A percentile compares a stretch with the other conserved stretches of the same genome.
Conservation (phyloP, 352 stramenopile species). For the Pythium insidiosum region DNA sequence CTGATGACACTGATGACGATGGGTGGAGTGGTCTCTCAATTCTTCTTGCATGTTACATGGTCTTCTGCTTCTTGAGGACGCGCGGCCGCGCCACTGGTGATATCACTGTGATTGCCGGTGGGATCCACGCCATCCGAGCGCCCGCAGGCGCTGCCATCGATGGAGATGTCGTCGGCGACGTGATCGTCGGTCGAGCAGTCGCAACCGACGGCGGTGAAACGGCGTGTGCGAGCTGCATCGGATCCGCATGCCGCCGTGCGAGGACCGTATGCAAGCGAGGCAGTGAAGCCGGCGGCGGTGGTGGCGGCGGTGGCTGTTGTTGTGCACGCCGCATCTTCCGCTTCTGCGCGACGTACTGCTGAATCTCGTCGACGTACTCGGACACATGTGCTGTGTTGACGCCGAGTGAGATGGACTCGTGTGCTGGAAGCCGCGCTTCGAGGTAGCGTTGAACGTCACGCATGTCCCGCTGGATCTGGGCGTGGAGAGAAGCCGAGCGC, state of each 20-base stretch:
- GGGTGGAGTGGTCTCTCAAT: not conserved
- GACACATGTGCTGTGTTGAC: slow-evolving; percentile 11
- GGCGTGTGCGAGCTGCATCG: too few relatives aligned
- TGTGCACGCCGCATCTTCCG: slow-evolving; percentile 8
- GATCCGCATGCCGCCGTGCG: too few relatives aligned
- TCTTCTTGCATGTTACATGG: slow-evolving; percentile 11
- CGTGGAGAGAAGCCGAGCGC: not conserved
- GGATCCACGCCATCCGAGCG: too few relatives aligned
- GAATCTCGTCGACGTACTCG: slow-evolving; percentile 16
- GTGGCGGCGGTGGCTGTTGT: not conserved
- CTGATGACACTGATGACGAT: not conserved
- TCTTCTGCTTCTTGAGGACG: slow-evolving; percentile 20
- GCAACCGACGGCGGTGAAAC: too few relatives aligned
- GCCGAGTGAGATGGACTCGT: slow-evolving; percentile 10
- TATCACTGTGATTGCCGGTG: not conserved
- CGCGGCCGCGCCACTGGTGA: not conserved
- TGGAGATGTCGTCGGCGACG: too few relatives aligned
- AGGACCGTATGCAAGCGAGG: too few relatives aligned
- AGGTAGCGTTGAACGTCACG: slow-evolving; percentile 15
- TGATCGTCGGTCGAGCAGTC: too few relatives aligned
- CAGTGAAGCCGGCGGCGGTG: not conserved
- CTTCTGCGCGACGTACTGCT: slow-evolving; percentile 17
- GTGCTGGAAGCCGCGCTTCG: slow-evolving; percentile 11
- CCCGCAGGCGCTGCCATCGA: too few relatives aligned
- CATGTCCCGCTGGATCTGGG: slow-evolving; percentile 12